phyloP scores from a whole-genome alignment of 805 yeast genomes.

The Lipomyces sp. region DNA sequence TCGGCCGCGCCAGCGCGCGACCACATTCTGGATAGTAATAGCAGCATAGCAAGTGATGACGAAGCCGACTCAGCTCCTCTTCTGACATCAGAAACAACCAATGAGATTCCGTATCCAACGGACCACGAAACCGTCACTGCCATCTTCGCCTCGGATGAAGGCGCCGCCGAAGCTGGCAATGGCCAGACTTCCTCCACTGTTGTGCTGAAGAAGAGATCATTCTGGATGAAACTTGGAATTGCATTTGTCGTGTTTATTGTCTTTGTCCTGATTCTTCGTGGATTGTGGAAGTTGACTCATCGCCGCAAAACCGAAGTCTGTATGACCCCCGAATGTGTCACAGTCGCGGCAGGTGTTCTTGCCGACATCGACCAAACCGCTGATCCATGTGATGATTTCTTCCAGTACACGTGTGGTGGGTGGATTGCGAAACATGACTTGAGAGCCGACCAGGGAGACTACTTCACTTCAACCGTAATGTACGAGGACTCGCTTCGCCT shows the following conservation, averaged over 20 bases:
- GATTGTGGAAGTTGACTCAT: slow-evolving; percentile 28
- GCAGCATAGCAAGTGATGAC: slow-evolving; percentile 35
- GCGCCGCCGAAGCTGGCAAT: slow-evolving; percentile 27
- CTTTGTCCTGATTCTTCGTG: slow-evolving; percentile 26
- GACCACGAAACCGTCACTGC: slow-evolving; percentile 32
- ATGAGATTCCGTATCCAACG: slow-evolving; percentile 31
- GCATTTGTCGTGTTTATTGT: slow-evolving; percentile 19
- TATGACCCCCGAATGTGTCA: slow-evolving; percentile 33
- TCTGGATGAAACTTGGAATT: slow-evolving; percentile 23
- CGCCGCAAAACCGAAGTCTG: slow-evolving; percentile 23
- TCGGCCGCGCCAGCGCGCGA: slow-evolving; percentile 17
- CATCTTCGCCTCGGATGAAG: slow-evolving; percentile 30
- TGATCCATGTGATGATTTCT: slow-evolving; percentile 36
- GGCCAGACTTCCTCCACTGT: slow-evolving; percentile 8
- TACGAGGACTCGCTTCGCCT: slow-evolving; percentile 31
- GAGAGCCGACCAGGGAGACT: slow-evolving; percentile 33
- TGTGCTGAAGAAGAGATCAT: slow-evolving; percentile 10
- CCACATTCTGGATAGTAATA: slow-evolving; percentile 26
- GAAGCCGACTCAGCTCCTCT: slow-evolving; percentile 35
- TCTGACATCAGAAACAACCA: slow-evolving; percentile 26
- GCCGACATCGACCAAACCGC: slow-evolving; percentile 32
- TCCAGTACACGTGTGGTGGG: slow-evolving; percentile 35
- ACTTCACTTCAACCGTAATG: slow-evolving; percentile 33
- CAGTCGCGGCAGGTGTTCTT: slow-evolving; percentile 32
- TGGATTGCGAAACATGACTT: slow-evolving; percentile 35